phyloP scores from a whole-genome alignment of 2,329 filamentous ascomycete genomes.

The Neopestalotiopsis rosae region DNA sequence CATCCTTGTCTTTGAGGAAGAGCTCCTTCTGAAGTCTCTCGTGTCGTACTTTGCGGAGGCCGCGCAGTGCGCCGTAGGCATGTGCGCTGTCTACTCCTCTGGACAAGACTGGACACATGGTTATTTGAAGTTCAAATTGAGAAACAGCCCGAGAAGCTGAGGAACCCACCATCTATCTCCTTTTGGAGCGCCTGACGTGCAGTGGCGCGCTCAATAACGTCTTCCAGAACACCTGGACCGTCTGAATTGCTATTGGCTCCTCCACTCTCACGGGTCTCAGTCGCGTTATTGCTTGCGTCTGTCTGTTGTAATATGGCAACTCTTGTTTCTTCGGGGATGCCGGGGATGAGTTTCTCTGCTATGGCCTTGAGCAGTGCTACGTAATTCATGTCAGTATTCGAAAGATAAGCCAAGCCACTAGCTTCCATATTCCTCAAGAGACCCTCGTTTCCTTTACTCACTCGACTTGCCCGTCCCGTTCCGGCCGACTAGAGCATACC shows the following conservation, averaged over 20 bases:
- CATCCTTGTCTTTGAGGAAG: conserved; percentile 75
- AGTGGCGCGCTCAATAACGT: conserved; percentile 68
- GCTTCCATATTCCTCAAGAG: not conserved
- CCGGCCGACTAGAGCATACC: conserved; percentile 80
- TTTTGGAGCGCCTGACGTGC: conserved; percentile 61
- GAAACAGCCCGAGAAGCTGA: not conserved
- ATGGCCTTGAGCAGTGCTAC: conserved; percentile 75
- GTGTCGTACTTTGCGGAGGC: conserved; percentile 66
- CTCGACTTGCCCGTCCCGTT: conserved; percentile 87
- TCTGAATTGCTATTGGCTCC: conserved; percentile 16
- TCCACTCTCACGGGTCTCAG: conserved; percentile 29
- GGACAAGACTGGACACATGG: conserved; percentile 52
- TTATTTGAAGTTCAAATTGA: not conserved
- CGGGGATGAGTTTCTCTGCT: conserved; percentile 78
- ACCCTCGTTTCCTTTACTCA: conserved; percentile 39
- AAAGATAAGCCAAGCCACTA: too few species aligned
- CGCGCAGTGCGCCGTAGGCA: conserved; percentile 61
- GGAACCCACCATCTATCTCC: conserved; percentile 62
- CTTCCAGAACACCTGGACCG: conserved; percentile 61
- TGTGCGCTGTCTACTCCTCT: conserved; percentile 65
- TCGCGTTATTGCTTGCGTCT: conserved; percentile 41
- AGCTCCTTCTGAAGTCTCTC: conserved; percentile 66
- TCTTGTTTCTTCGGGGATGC: conserved; percentile 69
- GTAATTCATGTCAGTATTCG: too few species aligned
- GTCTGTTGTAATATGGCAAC: conserved; percentile 76